phyloP scores from a whole-genome alignment of 306 rosid species.

The Cicer bijugum region DNA sequence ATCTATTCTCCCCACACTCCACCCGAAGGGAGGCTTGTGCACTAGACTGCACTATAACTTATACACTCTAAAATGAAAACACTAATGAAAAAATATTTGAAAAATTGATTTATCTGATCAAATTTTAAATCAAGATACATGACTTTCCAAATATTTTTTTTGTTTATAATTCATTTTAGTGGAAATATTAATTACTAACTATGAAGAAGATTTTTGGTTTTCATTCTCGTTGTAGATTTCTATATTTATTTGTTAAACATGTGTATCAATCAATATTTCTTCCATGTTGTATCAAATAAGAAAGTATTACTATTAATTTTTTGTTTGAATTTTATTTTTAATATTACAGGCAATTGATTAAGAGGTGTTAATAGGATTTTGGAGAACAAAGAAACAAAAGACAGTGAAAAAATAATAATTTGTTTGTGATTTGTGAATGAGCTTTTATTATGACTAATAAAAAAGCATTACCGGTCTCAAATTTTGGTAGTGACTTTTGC shows the following conservation, averaged over 20 bases:
- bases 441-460: conserved; percentile 16
- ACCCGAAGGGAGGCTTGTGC: not conserved
- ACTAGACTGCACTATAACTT: too few species aligned
- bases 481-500: conserved; percentile 29
- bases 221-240: conserved; percentile 30
- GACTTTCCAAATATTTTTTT: too few species aligned
- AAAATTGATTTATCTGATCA: too few species aligned
- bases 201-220: not conserved
- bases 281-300: conserved; percentile 21
- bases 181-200: not conserved
- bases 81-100: too few species aligned
- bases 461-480: conserved; percentile 41
- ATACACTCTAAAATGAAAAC: too few species aligned
- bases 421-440: conserved; percentile 16
- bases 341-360: conserved; percentile 32
- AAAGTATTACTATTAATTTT: conserved; percentile 17
- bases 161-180: too few species aligned
- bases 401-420: conserved; percentile 1
- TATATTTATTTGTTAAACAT: conserved; percentile 10
- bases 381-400: conserved; percentile 33
- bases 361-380: conserved; percentile 28
- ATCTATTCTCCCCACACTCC: not conserved
- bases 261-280: not conserved
- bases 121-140: too few species aligned
- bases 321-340: conserved; percentile 8